phyloP scores from a whole-genome alignment of 441 rosid genomes.

The Mallotus repandus region DNA sequence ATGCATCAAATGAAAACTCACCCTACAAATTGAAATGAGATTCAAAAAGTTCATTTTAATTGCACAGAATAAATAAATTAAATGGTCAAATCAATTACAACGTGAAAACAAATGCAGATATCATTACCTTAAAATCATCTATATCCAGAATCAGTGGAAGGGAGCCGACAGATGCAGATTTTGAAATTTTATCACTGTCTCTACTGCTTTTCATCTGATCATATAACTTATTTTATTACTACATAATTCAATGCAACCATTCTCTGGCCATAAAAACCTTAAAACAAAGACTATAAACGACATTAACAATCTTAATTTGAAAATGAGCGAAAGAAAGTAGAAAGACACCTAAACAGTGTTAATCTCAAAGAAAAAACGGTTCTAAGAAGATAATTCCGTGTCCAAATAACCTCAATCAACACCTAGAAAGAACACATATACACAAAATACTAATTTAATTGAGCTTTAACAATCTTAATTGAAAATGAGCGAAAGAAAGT shows the following conservation, averaged over 20 bases:
- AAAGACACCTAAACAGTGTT: too few species aligned
- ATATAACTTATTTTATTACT: slow-evolving; percentile 14
- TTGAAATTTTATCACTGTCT: slow-evolving; percentile 52
- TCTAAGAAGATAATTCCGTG: too few species aligned
- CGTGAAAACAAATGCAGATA: too few species aligned
- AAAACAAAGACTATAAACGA: neutral
- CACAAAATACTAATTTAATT: neutral
- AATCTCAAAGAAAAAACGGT: too few species aligned
- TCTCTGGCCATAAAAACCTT: neutral
- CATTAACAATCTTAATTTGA: too few species aligned
- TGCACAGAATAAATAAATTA: neutral
- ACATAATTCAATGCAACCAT: slow-evolving; percentile 1
- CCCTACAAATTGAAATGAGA: slow-evolving; percentile 51
- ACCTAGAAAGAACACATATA: neutral
- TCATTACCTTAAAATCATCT: slow-evolving; percentile 87
- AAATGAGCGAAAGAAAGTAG: too few species aligned
- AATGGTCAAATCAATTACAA: neutral
- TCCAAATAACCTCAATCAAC: too few species aligned
- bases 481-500: too few species aligned
- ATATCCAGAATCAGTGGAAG: slow-evolving; percentile 81
- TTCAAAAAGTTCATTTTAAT: neutral
- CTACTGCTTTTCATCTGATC: slow-evolving; percentile 58
- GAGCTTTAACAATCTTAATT: neutral
- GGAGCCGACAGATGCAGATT: slow-evolving; percentile 61
- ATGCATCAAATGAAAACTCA: slow-evolving; percentile 93